These are phyloP conservation scores for Aspergillus affinis DNA, from an alignment of 495 filamentous ascomycete genomes.

Conservation along the genomic window DNA sequence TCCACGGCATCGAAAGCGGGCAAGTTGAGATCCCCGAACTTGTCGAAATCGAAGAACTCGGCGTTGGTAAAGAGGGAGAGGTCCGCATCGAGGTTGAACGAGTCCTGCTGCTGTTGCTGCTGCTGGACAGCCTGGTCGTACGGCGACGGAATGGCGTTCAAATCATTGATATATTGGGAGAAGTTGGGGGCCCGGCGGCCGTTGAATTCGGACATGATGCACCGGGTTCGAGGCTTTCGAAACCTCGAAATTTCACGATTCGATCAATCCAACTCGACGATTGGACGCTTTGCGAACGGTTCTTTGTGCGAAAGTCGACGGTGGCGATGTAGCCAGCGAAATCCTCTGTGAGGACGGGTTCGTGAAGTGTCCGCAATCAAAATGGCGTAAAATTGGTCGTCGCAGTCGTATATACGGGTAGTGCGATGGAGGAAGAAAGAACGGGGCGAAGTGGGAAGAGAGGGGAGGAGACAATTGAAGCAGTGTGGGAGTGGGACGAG, in stretches of 20 bases:
- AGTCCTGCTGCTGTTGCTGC: conserved; percentile 50
- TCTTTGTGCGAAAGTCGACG: neutral
- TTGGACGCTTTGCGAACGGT: neutral
- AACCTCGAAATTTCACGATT: conserved; percentile 3
- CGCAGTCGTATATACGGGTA: neutral
- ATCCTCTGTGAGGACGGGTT: neutral
- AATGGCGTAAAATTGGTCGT: conserved; percentile 1
- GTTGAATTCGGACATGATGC: conserved; percentile 65
- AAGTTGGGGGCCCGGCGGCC: conserved; percentile 77
- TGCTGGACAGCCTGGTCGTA: conserved; percentile 62
- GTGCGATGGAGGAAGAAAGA: conserved; percentile 9
- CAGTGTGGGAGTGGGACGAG: conserved; percentile 10
- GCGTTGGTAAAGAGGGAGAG: conserved; percentile 90
- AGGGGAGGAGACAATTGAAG: conserved; percentile 4
- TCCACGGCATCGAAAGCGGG: conserved; percentile 39
- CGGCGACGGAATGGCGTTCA: conserved; percentile 73
- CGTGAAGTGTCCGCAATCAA: neutral
- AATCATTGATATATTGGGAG: conserved; percentile 80
- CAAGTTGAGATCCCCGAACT: conserved; percentile 44
- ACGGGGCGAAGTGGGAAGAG: neutral
- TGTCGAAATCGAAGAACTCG: conserved; percentile 90
- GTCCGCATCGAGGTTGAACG: conserved; percentile 67
- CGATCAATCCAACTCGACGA: neutral
- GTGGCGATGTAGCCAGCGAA: neutral
- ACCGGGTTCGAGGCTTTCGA: conserved; percentile 13